Evolutionary conservation across 192 early-diverging fungal genomes (phyloP).

Genomic region (Coemansia sp.): DNA sequence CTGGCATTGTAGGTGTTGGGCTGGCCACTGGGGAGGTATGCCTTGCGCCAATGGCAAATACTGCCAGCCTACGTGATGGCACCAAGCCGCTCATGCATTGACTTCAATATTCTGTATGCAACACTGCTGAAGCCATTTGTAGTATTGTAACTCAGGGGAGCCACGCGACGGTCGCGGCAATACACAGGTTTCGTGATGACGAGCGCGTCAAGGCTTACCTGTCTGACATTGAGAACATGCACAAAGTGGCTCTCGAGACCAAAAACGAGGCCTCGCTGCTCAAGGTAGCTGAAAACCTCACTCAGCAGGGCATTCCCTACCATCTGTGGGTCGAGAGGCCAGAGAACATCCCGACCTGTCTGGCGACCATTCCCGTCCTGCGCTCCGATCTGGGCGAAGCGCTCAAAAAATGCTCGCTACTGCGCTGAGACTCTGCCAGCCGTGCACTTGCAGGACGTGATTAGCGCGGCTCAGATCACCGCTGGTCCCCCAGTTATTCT

Average conservation of each 20-base stretch:
- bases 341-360: conserved; percentile 67
- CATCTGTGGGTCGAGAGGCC: conserved; percentile 73
- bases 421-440: conserved; percentile 13
- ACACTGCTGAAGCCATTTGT: background rate
- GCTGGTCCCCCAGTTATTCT: background rate
- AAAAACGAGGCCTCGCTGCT: conserved; percentile 65
- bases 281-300: conserved; percentile 54
- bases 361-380: conserved; percentile 66
- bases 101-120: too few relatives aligned
- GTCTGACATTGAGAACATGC: conserved; percentile 60
- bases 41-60: background rate
- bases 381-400: conserved; percentile 49
- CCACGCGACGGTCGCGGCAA: conserved; percentile 63
- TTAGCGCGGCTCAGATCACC: background rate
- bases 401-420: conserved; percentile 44
- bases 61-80: too few relatives aligned
- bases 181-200: conserved; percentile 60
- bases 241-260: conserved; percentile 71
- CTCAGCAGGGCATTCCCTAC: conserved; percentile 54
- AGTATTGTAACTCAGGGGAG: conserved; percentile 73
- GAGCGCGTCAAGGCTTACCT: conserved; percentile 60
- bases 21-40: conserved; percentile 70
- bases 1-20: conserved; percentile 41
- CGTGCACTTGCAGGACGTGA: background rate
- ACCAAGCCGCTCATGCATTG: too few relatives aligned